These are phyloP conservation scores for Apiosordaria backusii DNA, from an alignment of 495 filamentous ascomycete genomes.

Conservation along the genomic window DNA sequence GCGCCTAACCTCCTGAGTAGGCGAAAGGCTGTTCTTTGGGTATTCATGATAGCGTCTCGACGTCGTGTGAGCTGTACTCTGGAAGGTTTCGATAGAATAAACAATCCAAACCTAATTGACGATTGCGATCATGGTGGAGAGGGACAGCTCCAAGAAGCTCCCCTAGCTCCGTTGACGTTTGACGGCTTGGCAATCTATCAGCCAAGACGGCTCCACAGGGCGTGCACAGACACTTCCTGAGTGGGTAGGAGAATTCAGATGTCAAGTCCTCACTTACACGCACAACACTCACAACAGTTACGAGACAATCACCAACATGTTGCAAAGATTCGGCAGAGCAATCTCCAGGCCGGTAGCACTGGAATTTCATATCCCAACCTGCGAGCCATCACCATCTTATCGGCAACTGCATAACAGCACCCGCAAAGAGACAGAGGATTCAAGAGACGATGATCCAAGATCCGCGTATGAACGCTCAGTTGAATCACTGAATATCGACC, in stretches of 20 bases:
- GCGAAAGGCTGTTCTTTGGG: slow-evolving; percentile 33
- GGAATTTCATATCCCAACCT: background rate
- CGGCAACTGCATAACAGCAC: background rate
- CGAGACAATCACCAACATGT: background rate
- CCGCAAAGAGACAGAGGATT: background rate
- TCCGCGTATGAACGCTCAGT: background rate
- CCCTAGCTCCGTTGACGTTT: background rate
- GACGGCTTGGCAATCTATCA: background rate
- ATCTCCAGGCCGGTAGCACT: background rate
- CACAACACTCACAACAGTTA: background rate
- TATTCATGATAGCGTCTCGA: slow-evolving; percentile 27
- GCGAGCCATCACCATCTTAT: background rate
- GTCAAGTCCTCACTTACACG: background rate
- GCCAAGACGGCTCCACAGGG: background rate
- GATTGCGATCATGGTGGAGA: background rate
- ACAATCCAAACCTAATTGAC: background rate
- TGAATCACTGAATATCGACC: slow-evolving; percentile 26
- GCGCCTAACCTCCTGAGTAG: slow-evolving; percentile 28
- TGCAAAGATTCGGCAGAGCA: background rate
- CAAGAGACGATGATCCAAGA: background rate
- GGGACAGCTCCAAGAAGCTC: background rate
- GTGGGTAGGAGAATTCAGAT: background rate
- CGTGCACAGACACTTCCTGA: background rate
- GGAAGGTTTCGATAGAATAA: background rate
- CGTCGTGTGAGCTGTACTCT: background rate